Evolutionary conservation across 1,139 yeast genomes (phyloP).

Genomic region (Taphrina betulina): DNA sequence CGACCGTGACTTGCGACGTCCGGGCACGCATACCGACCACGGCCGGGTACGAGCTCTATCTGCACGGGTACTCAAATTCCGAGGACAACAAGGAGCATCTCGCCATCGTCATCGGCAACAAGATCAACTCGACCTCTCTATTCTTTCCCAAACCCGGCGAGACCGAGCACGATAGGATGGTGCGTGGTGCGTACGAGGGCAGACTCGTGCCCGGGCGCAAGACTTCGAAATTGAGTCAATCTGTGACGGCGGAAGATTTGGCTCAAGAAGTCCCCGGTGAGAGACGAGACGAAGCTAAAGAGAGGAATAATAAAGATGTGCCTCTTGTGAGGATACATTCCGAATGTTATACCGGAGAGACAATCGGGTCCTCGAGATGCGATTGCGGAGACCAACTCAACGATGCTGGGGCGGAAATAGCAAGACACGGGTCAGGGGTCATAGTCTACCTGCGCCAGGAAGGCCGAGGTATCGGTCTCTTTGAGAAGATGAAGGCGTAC

Average conservation of each 20-base stretch:
- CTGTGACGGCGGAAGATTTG: constrained; percentile 50
- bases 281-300: background rate
- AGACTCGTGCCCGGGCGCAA: constrained; percentile 80
- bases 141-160: constrained; percentile 65
- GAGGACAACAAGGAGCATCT: constrained; percentile 89
- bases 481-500: constrained; percentile 95
- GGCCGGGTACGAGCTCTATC: constrained; percentile 84
- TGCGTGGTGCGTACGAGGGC: constrained; percentile 94
- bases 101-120: constrained; percentile 95
- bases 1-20: constrained; percentile 81
- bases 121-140: constrained; percentile 72
- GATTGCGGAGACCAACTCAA: constrained; percentile 99
- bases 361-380: constrained; percentile 98
- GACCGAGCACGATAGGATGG: constrained; percentile 89
- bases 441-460: constrained; percentile 95
- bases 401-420: constrained; percentile 94
- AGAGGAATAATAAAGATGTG: constrained; percentile 1
- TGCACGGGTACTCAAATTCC: constrained; percentile 83
- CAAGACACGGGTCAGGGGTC: constrained; percentile 81
- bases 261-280: constrained; percentile 43
- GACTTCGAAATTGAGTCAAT: constrained; percentile 50
- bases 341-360: constrained; percentile 98
- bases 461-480: constrained; percentile 96
- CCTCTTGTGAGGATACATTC: constrained; percentile 83
- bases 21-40: constrained; percentile 94